Percentiles rank a stretch among this genome's conserved stretches.
These are phyloP conservation scores for Botrytis paeoniae DNA, from an alignment of 2,329 filamentous ascomycete species.

Conservation along the genomic window DNA sequence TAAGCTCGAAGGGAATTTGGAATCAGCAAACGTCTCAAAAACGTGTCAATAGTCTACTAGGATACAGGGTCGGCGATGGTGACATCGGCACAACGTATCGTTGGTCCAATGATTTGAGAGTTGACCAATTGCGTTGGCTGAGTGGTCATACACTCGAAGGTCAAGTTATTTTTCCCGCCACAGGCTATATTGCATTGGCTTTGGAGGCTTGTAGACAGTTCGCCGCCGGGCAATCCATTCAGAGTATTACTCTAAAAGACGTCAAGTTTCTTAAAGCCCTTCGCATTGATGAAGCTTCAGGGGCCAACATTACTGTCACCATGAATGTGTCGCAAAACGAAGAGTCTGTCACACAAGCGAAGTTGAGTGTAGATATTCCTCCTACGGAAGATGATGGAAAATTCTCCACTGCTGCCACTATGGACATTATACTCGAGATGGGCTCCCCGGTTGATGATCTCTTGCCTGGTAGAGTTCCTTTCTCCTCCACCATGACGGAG, in stretches of 20 bases:
- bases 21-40: not conserved
- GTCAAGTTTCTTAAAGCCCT: not conserved
- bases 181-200: slow-evolving; percentile 48
- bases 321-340: not conserved
- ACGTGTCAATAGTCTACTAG: not conserved
- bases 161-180: slow-evolving; percentile 44
- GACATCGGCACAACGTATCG: not conserved
- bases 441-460: not conserved
- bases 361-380: not conserved
- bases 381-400: not conserved
- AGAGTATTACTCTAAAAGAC: not conserved
- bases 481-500: not conserved
- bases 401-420: not conserved
- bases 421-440: not conserved
- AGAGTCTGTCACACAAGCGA: not conserved
- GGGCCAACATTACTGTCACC: not conserved
- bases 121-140: slow-evolving; percentile 44
- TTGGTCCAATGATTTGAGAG: slow-evolving; percentile 22
- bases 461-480: not conserved
- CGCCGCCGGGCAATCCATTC: not conserved
- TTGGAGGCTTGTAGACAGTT: slow-evolving; percentile 40
- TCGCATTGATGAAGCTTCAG: not conserved
- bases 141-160: slow-evolving; percentile 44
- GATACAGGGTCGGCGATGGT: not conserved
- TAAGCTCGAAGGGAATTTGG: not conserved